Percentiles rank a stretch among this genome's conserved stretches.
phyloP scores from a whole-genome alignment of 345 rosid genomes.

The Linum tenue region DNA sequence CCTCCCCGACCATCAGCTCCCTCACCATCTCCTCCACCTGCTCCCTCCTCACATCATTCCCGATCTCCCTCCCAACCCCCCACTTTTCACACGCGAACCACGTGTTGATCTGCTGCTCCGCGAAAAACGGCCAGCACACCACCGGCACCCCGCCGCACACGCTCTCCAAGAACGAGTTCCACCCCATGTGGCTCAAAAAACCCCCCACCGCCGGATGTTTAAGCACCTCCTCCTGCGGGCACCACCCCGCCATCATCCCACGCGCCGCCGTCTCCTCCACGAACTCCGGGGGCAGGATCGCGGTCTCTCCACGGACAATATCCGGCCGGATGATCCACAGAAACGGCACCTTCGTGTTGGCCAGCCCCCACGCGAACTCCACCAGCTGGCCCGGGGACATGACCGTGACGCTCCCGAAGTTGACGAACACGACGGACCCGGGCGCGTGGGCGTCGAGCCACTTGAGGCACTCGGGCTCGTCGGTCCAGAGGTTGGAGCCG shows the following conservation, averaged over 20 bases:
- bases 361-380: constrained; percentile 8
- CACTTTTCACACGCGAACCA: background rate
- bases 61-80: background rate
- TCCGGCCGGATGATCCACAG: constrained; percentile 4
- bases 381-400: background rate
- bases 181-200: constrained; percentile 2
- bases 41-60: background rate
- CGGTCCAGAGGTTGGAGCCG: background rate
- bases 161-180: constrained; percentile 10
- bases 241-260: constrained; percentile 1
- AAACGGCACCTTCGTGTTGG: background rate
- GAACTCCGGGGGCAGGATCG: background rate
- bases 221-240: constrained; percentile 7
- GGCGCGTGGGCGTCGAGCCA: constrained; percentile 6
- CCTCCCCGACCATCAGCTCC: background rate
- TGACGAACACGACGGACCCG: background rate
- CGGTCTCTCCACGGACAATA: background rate
- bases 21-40: background rate
- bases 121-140: background rate
- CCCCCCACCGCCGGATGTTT: constrained; percentile 7
- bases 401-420: constrained; percentile 1
- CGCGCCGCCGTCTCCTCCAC: background rate
- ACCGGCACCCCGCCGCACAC: background rate
- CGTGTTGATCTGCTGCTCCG: background rate
- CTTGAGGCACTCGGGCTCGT: background rate